Evolutionary conservation across 495 filamentous ascomycete genomes (phyloP), one percentile per base, ranked within the genome.

Genomic region (Clavariopsis aquatica): DNA sequence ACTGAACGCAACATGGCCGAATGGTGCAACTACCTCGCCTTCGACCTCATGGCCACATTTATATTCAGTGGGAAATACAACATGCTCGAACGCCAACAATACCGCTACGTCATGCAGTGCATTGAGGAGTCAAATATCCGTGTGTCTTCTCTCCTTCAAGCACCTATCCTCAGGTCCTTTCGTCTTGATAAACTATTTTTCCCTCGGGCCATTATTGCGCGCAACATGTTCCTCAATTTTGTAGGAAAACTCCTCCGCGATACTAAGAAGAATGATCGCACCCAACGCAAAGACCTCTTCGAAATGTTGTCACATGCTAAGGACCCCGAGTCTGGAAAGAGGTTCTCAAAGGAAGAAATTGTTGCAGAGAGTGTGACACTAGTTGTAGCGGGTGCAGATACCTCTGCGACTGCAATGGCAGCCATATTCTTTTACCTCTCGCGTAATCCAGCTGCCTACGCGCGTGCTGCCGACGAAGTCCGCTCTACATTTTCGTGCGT

Each of bases 381-480:
- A n/a, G 47, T 51, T n/a, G 47, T 51, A 3, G 47, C 29, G 24
- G 62, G 62, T 20, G 49, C 62, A 1, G 53, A 74, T 55, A 77
- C 73, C 49, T 72, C 69, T 1, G 62, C 77, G 10, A 73, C 64
- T 0, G 57, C 68, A 23, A 52, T 77, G 17, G 29, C 62, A n/a
- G 71, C 73, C 1, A 52, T 65, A 9, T 70, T 90, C 34, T 88
- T 84, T 78, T 88, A 89, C 69, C 81, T 90, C 26, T 71, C 80
- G 19, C 79, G 78, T 10, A 79, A 82, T 52, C 77, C 79, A 0
- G 47, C 59, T 0, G 76, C 74, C 10, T 71, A 83, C 36, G 69
- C 68, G 1, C 75, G 70, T 6, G 64, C 87, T n/a, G 73, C 71
- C 27, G 49, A 73, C 0, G 85, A 87, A 62, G 73, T 89, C 31